Evolutionary conservation across 108 stramenopile genomes (phyloP).

Genomic region (Skeletonema grethae): DNA sequence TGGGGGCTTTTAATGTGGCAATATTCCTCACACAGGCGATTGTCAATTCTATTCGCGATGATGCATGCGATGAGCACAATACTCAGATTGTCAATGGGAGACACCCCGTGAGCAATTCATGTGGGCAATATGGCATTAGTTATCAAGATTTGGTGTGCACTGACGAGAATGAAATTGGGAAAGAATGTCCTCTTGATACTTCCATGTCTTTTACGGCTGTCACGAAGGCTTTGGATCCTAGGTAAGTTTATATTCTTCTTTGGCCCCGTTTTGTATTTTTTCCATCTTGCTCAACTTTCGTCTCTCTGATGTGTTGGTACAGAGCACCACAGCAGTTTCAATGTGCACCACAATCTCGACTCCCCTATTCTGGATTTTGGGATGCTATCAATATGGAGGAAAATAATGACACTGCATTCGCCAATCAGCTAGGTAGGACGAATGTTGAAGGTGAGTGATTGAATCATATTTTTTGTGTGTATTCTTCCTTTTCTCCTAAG

Average conservation of each 20-base stretch:
- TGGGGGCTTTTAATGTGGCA: conserved; percentile 45
- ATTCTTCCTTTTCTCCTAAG: not conserved
- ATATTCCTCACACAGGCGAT: conserved; percentile 54
- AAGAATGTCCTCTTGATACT: conserved; percentile 1
- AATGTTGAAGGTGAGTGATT: conserved; percentile 21
- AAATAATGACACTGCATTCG: conserved; percentile 12
- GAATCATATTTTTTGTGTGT: not conserved
- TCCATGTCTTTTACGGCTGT: not conserved
- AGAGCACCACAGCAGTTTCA: conserved; percentile 20
- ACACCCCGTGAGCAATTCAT: conserved; percentile 43
- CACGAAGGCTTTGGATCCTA: not conserved
- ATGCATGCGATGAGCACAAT: conserved; percentile 51
- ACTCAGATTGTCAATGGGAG: conserved; percentile 27
- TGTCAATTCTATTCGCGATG: conserved; percentile 51
- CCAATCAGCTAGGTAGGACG: conserved; percentile 28
- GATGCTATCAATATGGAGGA: conserved; percentile 13
- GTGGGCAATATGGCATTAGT: conserved; percentile 40
- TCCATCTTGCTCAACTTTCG: not conserved
- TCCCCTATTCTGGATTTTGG: conserved; percentile 28
- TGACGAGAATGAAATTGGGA: not conserved
- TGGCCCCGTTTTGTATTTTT: not conserved
- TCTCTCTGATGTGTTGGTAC: conserved; percentile 1
- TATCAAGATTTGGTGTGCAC: conserved; percentile 13
- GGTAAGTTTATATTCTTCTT: not conserved
- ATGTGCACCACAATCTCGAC: conserved; percentile 9